Base-by-base conservation (phyloP, 441 rosid genomes). In the Kokia cookei region DNA sequence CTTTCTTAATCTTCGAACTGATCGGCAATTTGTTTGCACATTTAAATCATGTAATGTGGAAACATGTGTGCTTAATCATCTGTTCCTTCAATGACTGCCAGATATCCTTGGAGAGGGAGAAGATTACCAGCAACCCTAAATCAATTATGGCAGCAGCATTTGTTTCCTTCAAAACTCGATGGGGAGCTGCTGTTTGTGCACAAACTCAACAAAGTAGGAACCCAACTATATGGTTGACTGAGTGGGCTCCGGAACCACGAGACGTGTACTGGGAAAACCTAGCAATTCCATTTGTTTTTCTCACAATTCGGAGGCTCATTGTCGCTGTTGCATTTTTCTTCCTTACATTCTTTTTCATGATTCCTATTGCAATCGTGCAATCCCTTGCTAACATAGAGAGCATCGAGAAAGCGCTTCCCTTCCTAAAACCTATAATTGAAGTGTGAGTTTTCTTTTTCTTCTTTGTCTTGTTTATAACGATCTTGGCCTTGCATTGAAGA, bases 181-280 rank as follows among this genome's bases (percentile, higher is more conserved):
- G 97, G 97, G 98, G 85, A 74, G 99, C 99, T 48, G 97, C 98
- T 59, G 96, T 93, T 69, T 93, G 99, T 76, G 98, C 99, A 73
- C 98, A 96, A 78, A 96, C 98, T 69, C 98, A 96, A 81, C 99
- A 92, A 83, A 76, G 94, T 72, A 85, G 95, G 86, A 86, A 96
- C 78, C 97, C 99, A 13, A 89, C 97, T 69, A 58, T 83, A 45
- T 96, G 98, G 99, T 65, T 96, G 74, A 96, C 99, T 45, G 96
- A 92, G 53, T 96, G 97, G 98, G 99, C 99, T 74, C 96, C 98
- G 0, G 99, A 96, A 80, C 99, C 99, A 48, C 84, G 94, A 6
- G 99, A 93, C 79, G 75, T 96, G 32, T 93, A 81, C 81, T 96
- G 97, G 90, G 87, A 86, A 59, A 96, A 96, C 82, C 84, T 96